These are phyloP conservation scores for Nymphaea thermarum DNA, from an alignment of 164 flowering plant species.

Conservation along the genomic window DNA sequence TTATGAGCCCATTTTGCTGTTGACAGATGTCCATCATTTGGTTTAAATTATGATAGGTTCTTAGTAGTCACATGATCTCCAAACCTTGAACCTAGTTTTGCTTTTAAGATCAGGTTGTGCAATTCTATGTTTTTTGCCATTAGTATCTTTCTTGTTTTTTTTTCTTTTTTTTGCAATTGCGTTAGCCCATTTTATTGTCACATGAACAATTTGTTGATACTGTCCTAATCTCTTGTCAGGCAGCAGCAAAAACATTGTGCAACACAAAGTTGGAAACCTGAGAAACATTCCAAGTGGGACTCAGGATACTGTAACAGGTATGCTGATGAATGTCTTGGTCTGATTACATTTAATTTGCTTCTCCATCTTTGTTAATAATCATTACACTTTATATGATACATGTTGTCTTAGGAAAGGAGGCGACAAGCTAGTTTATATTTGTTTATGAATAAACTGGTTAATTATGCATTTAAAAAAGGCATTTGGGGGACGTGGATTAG, in stretches of 20 bases:
- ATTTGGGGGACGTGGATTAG: neutral
- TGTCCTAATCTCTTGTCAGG: constrained; percentile 4
- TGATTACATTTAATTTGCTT: neutral
- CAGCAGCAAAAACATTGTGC: constrained; percentile 6
- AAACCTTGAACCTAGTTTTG: too few species aligned
- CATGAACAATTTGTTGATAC: neutral
- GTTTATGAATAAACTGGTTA: neutral
- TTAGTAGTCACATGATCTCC: too few species aligned
- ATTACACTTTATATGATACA: too few species aligned
- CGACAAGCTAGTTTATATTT: neutral
- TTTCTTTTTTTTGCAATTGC: too few species aligned
- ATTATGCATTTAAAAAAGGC: neutral
- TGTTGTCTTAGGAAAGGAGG: too few species aligned
- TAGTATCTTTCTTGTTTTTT: too few species aligned
- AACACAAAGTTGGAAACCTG: constrained; percentile 2
- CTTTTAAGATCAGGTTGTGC: too few species aligned
- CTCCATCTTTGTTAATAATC: too few species aligned
- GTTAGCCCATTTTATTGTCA: too few species aligned
- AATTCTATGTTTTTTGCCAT: too few species aligned
- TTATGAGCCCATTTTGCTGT: neutral
- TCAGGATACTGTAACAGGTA: constrained; percentile 6
- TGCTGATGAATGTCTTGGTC: neutral
- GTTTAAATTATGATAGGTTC: neutral
- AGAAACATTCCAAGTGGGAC: neutral
- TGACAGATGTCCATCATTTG: neutral